Conservation (phyloP, 2,329 filamentous ascomycete genomes). For the Eutypa lata region DNA sequence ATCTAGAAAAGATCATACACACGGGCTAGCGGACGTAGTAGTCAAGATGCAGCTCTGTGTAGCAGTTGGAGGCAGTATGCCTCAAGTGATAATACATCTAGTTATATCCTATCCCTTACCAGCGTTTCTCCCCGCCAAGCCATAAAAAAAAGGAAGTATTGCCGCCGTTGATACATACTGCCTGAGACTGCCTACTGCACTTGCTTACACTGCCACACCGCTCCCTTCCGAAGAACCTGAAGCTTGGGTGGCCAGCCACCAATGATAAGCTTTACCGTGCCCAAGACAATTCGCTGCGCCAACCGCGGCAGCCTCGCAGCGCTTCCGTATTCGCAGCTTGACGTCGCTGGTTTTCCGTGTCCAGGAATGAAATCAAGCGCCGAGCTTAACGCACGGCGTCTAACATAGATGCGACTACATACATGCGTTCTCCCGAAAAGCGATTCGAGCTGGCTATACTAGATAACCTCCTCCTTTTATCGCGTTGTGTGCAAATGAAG, state of each 20-base stretch:
- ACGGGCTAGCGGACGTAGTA: neutral
- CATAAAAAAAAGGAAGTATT: neutral
- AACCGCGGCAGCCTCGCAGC: neutral
- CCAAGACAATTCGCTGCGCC: neutral
- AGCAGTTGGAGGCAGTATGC: neutral
- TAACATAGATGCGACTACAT: neutral
- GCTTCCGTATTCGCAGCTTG: neutral
- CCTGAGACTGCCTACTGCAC: neutral
- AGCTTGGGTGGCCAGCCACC: slow-evolving; percentile 1
- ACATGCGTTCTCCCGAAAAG: neutral
- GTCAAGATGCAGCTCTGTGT: neutral
- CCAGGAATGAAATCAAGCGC: neutral
- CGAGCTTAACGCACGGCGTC: neutral
- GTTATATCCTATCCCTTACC: neutral
- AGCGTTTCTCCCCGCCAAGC: neutral
- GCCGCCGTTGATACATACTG: neutral
- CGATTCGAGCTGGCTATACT: neutral
- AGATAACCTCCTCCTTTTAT: neutral
- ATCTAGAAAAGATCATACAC: neutral
- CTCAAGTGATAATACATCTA: neutral
- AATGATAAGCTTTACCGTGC: neutral
- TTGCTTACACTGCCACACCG: slow-evolving; percentile 1
- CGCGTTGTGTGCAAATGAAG: too few relatives aligned
- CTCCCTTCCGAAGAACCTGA: neutral
- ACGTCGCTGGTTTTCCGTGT: neutral